These are phyloP conservation scores for Saccharomycopsis schoenii DNA, from an alignment of 805 yeast species.

Conservation along the genomic window DNA sequence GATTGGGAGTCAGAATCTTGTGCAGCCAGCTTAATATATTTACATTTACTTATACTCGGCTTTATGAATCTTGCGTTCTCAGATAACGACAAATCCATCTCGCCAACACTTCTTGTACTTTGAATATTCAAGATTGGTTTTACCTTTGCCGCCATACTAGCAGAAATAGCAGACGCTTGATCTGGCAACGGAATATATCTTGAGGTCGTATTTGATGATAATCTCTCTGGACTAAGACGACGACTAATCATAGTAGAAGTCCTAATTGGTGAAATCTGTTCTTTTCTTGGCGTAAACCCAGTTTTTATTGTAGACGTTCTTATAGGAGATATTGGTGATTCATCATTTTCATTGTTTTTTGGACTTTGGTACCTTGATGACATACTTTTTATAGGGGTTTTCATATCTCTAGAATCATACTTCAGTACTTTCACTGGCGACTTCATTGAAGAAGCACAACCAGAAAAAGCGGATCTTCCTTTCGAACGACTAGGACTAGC, in stretches of 20 bases:
- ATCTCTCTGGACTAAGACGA: neutral
- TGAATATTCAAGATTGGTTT: constrained; percentile 5
- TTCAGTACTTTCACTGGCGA: neutral
- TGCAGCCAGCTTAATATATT: neutral
- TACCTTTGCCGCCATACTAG: constrained; percentile 17
- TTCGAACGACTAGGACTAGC: neutral
- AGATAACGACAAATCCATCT: constrained; percentile 12
- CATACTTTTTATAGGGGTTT: neutral
- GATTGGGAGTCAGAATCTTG: neutral
- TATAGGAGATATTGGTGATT: neutral
- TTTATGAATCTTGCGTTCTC: constrained; percentile 12
- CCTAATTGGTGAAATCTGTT: neutral
- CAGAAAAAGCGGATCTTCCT: neutral
- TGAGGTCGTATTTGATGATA: neutral
- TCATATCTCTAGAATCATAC: neutral
- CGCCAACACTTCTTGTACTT: constrained; percentile 11
- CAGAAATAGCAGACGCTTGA: constrained; percentile 16
- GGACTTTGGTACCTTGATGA: neutral
- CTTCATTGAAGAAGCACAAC: neutral
- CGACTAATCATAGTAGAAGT: neutral
- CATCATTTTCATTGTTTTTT: neutral
- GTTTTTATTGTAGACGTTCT: neutral
- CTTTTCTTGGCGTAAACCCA: neutral
- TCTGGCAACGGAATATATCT: constrained; percentile 17
- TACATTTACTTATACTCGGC: constrained; percentile 3